Evolutionary conservation across 768 basidiomycete species (phyloP).

Genomic region (Panaeolus papilionaceus): DNA sequence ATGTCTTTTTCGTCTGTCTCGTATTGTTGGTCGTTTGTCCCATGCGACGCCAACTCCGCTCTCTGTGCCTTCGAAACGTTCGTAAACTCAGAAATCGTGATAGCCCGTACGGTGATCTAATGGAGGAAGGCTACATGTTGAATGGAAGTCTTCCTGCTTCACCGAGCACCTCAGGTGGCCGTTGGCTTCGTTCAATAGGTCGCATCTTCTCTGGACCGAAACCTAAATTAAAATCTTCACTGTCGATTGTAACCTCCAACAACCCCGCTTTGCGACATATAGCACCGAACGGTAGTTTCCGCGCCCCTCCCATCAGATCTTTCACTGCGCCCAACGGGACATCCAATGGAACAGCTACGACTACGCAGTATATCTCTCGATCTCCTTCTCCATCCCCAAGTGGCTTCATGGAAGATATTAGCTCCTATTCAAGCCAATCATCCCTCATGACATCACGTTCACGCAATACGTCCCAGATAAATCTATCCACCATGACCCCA

Average conservation of each 20-base stretch:
- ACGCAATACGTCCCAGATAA: conserved; percentile 71
- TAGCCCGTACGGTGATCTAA: conserved; percentile 39
- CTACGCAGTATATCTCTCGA: conserved; percentile 49
- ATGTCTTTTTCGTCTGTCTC: conserved; percentile 48
- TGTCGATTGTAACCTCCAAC: conserved; percentile 33
- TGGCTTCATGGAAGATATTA: conserved; percentile 43
- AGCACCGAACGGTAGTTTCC: conserved; percentile 26
- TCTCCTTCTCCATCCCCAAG: conserved; percentile 53
- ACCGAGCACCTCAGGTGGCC: conserved; percentile 36
- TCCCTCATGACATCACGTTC: conserved; percentile 63
- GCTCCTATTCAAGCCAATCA: conserved; percentile 38
- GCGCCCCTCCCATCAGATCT: conserved; percentile 45
- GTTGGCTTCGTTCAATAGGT: conserved; percentile 43
- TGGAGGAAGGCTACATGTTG: conserved; percentile 57
- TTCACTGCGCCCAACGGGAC: conserved; percentile 38
- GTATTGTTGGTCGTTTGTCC: conserved; percentile 56
- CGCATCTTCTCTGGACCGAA: conserved; percentile 38
- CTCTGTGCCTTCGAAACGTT: conserved; percentile 50
- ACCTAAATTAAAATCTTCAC: conserved; percentile 31
- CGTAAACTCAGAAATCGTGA: conserved; percentile 44
- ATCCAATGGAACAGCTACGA: conserved; percentile 34
- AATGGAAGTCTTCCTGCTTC: conserved; percentile 38
- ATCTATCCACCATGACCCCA: conserved; percentile 58
- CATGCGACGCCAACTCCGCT: conserved; percentile 61
- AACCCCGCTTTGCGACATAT: conserved; percentile 36